Percentiles rank a stretch among this genome's conserved stretches.
Conservation (phyloP, 169 alveolate species). For the Perkinsus olseni region DNA sequence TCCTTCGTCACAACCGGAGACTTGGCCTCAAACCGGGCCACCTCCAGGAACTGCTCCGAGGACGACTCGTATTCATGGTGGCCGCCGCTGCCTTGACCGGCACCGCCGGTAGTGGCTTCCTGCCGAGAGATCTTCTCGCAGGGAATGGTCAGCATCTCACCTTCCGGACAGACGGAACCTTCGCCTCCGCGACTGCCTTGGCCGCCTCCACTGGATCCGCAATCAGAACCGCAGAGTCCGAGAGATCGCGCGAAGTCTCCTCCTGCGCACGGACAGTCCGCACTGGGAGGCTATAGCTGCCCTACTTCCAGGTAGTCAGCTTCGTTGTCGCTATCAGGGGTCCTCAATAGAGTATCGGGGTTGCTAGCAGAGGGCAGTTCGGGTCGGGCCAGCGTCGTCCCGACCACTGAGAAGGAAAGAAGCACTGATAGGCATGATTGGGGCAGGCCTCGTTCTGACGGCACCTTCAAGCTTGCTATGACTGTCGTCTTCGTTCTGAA, state of each 20-base stretch:
- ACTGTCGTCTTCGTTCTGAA: background rate
- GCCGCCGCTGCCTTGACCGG: background rate
- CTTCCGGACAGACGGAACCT: background rate
- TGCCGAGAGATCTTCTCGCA: too few relatives aligned
- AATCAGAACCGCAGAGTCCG: background rate
- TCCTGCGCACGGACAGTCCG: background rate
- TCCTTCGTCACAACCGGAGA: background rate
- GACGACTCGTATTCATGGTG: background rate
- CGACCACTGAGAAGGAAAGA: too few relatives aligned
- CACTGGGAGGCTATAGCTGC: background rate
- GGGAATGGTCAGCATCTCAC: background rate
- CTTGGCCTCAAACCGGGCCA: background rate
- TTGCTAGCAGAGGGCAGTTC: too few relatives aligned
- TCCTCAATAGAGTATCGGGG: too few relatives aligned
- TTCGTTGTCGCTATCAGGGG: too few relatives aligned
- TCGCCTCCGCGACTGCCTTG: background rate
- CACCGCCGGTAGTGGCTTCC: background rate
- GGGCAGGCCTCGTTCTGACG: too few relatives aligned
- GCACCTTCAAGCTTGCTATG: background rate
- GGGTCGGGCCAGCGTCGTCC: too few relatives aligned
- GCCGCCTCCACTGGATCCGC: slow-evolving; percentile 1
- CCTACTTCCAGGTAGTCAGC: too few relatives aligned
- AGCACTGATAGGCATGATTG: too few relatives aligned
- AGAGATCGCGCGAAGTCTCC: background rate
- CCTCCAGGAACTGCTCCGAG: background rate